These are phyloP conservation scores for Candida mesenterica DNA, from an alignment of 1,139 yeast species.

Conservation along the genomic window DNA sequence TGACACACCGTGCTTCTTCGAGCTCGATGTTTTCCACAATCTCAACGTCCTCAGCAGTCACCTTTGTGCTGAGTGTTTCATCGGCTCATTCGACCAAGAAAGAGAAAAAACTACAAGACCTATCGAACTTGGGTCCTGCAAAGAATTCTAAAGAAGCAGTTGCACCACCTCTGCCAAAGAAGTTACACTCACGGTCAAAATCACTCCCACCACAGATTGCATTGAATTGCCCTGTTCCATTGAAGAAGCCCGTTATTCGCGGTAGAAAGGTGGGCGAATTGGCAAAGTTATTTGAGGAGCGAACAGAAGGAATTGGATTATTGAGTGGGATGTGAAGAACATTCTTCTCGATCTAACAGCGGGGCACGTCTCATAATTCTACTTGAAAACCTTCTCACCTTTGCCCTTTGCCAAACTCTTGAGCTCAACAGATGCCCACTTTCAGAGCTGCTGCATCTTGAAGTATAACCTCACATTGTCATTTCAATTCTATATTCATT, in stretches of 20 bases:
- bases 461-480: too few species aligned
- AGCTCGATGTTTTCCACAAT: constrained; percentile 7
- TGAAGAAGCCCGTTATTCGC: constrained; percentile 48
- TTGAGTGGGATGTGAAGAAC: constrained; percentile 39
- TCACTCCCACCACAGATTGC: constrained; percentile 12
- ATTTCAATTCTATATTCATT: too few species aligned
- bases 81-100: neutral
- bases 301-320: constrained; percentile 51
- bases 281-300: constrained; percentile 55
- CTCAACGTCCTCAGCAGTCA: constrained; percentile 3
- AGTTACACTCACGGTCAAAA: constrained; percentile 10
- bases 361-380: too few species aligned
- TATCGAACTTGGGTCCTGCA: constrained; percentile 1
- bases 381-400: too few species aligned
- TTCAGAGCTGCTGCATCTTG: too few species aligned
- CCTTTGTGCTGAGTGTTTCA: constrained; percentile 8
- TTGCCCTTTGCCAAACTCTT: too few species aligned
- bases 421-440: too few species aligned
- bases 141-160: neutral
- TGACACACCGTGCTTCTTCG: constrained; percentile 7
- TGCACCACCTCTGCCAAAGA: neutral
- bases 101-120: constrained; percentile 1
- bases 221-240: constrained; percentile 7
- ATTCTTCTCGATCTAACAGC: too few species aligned
- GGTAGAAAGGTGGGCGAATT: constrained; percentile 56